Percentiles rank a stretch among this genome's conserved stretches.
These are phyloP conservation scores for Microbotryum lychnidis-dioicae DNA, from an alignment of 1,284 basidiomycete species.

Conservation along the genomic window DNA sequence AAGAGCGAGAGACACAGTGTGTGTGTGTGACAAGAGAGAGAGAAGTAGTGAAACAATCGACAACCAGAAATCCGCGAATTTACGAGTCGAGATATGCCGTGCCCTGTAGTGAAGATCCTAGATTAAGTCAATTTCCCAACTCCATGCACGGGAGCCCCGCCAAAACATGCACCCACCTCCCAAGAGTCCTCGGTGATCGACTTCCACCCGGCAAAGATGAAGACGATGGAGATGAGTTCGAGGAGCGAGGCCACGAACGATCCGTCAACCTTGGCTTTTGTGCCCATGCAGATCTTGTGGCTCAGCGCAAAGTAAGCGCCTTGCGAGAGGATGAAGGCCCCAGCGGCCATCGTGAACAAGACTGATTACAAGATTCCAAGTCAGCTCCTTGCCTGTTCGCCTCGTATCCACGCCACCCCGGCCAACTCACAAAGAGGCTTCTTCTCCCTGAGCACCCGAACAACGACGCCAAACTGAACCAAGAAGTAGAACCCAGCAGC, in stretches of 20 bases:
- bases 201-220: constrained; percentile 32
- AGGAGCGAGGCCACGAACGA: constrained; percentile 33
- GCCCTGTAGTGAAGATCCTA: no score
- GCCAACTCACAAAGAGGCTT: constrained; percentile 31
- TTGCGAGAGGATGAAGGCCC: constrained; percentile 32
- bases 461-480: constrained; percentile 29
- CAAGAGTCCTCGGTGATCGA: constrained; percentile 35
- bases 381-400: not conserved
- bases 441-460: constrained; percentile 32
- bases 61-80: no score
- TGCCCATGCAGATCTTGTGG: constrained; percentile 33
- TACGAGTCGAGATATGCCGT: no score
- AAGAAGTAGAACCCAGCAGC: constrained; percentile 30
- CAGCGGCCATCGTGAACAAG: constrained; percentile 26
- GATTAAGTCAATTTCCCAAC: no score
- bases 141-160: no score
- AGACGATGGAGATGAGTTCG: constrained; percentile 29
- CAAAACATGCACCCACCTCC: constrained; percentile 18
- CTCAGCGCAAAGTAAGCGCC: constrained; percentile 31
- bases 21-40: no score
- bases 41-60: no score
- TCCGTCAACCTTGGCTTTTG: constrained; percentile 30
- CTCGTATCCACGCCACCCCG: not conserved
- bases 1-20: no score
- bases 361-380: not conserved